Evolutionary conservation across 495 filamentous ascomycete species (phyloP), one percentile per base, ranked within the genome.

Genomic region (Aspergillus ellipticus): DNA sequence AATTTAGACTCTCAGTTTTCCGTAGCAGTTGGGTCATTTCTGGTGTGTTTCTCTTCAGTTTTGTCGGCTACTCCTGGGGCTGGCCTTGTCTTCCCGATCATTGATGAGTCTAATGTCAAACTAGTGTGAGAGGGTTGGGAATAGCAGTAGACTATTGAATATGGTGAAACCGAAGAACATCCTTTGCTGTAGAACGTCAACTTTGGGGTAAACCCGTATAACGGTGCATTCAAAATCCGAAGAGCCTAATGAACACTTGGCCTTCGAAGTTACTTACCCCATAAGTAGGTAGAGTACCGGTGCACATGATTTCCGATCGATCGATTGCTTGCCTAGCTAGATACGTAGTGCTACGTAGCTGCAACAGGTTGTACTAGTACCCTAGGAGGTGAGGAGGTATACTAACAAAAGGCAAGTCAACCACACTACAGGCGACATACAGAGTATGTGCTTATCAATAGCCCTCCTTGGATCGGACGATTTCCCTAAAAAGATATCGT

Each of bases 401-500:
- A 48, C 24, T 16, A n/a, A 28, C 45, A n/a, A 28, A 4, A 7
- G 3, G 22, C 22, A n/a, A 24, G 22, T 48, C 29, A 22, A 51
- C 49, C 54, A 56, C 47, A 56, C 39, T 37, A 42, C 37, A 17
- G 13, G 15, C 19, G 7, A 7, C 43, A 26, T 29, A 9, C 13
- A 6, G 22, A 48, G 28, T 16, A 21, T 22, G n/a, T 29, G 28
- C 22, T 47, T 37, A 43, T 39, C 42, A 47, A 31, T 33, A 54
- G 42, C 43, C 51, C 15, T 41, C 50, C 28, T 41, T 35, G 52
- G 43, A 33, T 45, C 54, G 54, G 54, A 51, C 42, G 47, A 56
- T 43, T 56, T 56, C 47, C 54, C 54, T 47, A 43, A 56, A 51
- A n/a, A 33, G 49, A 37, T 37, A 55, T 49, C 20, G 45, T 48